Base-by-base conservation (phyloP, 495 filamentous ascomycete genomes). In the Neurospora sp. region DNA sequence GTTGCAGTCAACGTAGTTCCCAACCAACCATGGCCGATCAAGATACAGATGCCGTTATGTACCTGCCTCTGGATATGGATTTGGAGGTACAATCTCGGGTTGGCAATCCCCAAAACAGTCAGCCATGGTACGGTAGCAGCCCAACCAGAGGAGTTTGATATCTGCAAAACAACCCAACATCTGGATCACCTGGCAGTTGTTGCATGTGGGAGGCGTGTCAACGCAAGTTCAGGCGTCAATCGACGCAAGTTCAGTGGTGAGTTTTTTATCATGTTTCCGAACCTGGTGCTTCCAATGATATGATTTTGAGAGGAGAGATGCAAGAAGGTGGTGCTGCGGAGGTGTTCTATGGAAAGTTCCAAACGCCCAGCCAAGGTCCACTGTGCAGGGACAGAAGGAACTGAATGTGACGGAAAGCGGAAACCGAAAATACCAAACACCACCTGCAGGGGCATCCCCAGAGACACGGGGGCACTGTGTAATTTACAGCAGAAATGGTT, bases 191-290 rank as follows among this genome's bases (percentile, higher is more conserved):
- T 73, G 72, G 72, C 71, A 62, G 59, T 48, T 69, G 73, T 45
- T 39, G 8, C 2, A 36, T 70, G 70, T 45, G 34, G 39, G 24
- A 39, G 39, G 71, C 38, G 24, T 34, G 54, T 66, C 54, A 31
- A 66, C 5, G 72, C 38, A 69, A n/a, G n/a, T 72, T 79, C 75
- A 76, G 79, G 79, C 78, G 77, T 78, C 78, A 79, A 81, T 78
- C 76, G 28, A 36, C 28, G 54, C 48, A 13, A 62, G 24, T 28
- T 66, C 54, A 66, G 54, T 66, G 54, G 28, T 34, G 28, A 62
- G 28, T 34, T 34, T n/a, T n/a, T n/a, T n/a, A n/a, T n/a, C n/a
- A n/a, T n/a, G n/a, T n/a, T n/a, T n/a, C n/a, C n/a, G n/a, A n/a
- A n/a, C n/a, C n/a, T n/a, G n/a, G n/a, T n/a, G n/a, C n/a, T n/a